phyloP scores from a whole-genome alignment of 78 protist genomes.

The Pelomyxa schiedti region DNA sequence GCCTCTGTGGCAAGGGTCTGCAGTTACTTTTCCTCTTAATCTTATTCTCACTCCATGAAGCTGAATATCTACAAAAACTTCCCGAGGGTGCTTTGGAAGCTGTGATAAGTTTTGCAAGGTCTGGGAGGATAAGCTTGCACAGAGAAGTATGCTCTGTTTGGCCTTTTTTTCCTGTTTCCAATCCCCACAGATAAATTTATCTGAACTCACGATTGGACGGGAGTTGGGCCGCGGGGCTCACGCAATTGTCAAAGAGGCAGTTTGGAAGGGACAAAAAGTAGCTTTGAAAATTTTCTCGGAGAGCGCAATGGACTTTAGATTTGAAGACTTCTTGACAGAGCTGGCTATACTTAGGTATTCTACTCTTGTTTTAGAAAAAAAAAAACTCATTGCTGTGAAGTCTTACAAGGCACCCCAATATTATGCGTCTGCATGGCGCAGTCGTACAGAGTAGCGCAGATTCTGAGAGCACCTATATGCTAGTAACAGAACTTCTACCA shows the following conservation, averaged over 20 bases:
- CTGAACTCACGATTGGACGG: background rate
- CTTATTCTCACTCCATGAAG: no score
- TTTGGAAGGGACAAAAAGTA: constrained; percentile 25
- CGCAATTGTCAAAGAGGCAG: background rate
- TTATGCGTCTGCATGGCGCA: background rate
- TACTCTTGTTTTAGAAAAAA: no score
- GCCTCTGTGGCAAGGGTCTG: no score
- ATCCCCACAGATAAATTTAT: no score
- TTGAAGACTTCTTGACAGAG: constrained; percentile 41
- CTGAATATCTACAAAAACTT: no score
- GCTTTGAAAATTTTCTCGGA: constrained; percentile 39
- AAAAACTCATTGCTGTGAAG: no score
- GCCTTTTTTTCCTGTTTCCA: no score
- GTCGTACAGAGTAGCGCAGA: background rate
- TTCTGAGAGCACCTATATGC: background rate
- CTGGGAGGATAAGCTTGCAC: background rate
- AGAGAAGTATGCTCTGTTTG: background rate
- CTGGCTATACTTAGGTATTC: constrained; percentile 37
- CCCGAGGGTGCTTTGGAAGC: no score
- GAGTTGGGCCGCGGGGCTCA: background rate
- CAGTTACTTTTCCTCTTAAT: no score
- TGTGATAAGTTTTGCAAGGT: background rate
- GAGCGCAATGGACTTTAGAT: constrained; percentile 19
- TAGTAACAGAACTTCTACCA: background rate
- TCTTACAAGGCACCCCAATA: background rate